Evolutionary conservation across 1,139 yeast genomes (phyloP).

Genomic region (Candida sp.): DNA sequence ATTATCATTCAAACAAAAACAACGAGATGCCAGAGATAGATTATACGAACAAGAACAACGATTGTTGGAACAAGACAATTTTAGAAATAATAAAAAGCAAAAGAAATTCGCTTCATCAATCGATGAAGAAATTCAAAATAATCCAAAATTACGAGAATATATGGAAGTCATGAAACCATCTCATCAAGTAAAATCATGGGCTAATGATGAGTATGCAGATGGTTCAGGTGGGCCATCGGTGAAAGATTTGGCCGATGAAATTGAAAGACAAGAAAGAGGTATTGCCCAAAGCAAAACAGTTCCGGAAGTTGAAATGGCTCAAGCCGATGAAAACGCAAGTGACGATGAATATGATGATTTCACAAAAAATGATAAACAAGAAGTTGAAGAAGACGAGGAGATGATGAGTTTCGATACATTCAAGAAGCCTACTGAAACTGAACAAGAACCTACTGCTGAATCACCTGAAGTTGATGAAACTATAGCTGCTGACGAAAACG

Average conservation of each 20-base stretch:
- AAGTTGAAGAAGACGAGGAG: slow-evolving; percentile 13
- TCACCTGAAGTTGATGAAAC: slow-evolving; percentile 11
- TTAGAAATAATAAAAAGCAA: slow-evolving; percentile 18
- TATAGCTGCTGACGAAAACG: slow-evolving; percentile 47
- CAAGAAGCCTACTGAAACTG: slow-evolving; percentile 10
- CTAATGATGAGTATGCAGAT: slow-evolving; percentile 63
- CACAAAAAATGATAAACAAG: slow-evolving; percentile 29
- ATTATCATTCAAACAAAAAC: slow-evolving; percentile 64
- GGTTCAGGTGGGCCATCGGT: slow-evolving; percentile 50
- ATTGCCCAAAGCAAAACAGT: slow-evolving; percentile 7
- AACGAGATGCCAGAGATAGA: slow-evolving; percentile 51
- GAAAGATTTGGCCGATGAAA: slow-evolving; percentile 38
- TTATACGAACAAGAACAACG: slow-evolving; percentile 54
- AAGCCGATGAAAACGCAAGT: slow-evolving; percentile 45
- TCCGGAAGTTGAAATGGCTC: slow-evolving; percentile 18
- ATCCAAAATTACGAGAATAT: slow-evolving; percentile 74
- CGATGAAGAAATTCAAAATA: slow-evolving; percentile 56
- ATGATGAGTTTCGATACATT: slow-evolving; percentile 15
- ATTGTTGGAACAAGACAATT: slow-evolving; percentile 40
- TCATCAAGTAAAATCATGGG: slow-evolving; percentile 65
- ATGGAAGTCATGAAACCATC: slow-evolving; percentile 82
- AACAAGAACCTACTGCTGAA: slow-evolving; percentile 12
- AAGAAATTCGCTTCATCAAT: slow-evolving; percentile 29
- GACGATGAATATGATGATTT: slow-evolving; percentile 69
- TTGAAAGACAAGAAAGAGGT: slow-evolving; percentile 21